Conservation (phyloP, 1,284 basidiomycete species). For the Somion occarium region DNA sequence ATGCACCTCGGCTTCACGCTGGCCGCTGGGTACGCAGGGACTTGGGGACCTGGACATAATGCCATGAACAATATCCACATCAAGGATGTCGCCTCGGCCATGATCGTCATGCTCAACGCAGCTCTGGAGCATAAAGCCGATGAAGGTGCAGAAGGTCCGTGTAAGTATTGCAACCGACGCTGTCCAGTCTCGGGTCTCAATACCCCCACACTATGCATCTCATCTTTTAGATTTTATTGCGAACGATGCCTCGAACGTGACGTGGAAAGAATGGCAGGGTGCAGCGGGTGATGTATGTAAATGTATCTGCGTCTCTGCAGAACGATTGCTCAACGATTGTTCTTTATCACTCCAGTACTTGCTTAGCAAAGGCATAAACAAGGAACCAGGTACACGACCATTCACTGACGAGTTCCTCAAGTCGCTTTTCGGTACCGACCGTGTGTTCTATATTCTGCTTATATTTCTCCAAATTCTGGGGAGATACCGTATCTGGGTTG, state of each 20-base stretch:
- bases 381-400: conserved; percentile 29
- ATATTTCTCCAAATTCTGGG: conserved; percentile 3
- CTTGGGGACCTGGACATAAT: conserved; percentile 36
- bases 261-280: conserved; percentile 25
- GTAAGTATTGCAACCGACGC: conserved; percentile 18
- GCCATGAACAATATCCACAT: conserved; percentile 35
- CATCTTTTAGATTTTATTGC: conserved; percentile 1
- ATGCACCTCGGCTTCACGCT: conserved; percentile 29
- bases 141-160: conserved; percentile 35
- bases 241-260: conserved; percentile 17
- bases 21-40: conserved; percentile 29
- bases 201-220: background rate
- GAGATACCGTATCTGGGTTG: no score
- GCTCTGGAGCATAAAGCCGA: conserved; percentile 34
- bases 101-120: conserved; percentile 32
- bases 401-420: conserved; percentile 29
- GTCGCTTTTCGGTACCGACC: conserved; percentile 11
- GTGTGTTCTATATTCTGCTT: background rate
- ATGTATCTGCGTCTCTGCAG: background rate
- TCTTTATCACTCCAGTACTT: no score
- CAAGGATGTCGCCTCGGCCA: conserved; percentile 30
- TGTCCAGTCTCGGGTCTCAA: background rate
- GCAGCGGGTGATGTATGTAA: conserved; percentile 34
- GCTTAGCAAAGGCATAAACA: conserved; percentile 29
- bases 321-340: no score